These are phyloP conservation scores for Loxodes magnus DNA, from an alignment of 73 alveolate species.

Conservation along the genomic window DNA sequence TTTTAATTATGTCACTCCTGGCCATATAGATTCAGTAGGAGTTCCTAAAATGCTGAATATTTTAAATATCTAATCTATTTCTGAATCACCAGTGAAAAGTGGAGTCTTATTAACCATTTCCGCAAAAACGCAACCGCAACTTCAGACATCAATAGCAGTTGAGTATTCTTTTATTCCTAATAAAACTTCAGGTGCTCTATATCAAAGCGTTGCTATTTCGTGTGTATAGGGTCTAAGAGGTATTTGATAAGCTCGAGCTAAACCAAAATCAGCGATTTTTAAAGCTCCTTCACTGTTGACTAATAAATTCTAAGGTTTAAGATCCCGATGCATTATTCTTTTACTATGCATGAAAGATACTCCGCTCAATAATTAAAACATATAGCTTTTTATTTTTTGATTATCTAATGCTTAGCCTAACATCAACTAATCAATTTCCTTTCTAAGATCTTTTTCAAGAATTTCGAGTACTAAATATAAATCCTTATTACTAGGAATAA, in stretches of 20 bases:
- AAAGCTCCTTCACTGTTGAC: slow-evolving; percentile 63
- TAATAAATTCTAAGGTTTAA: slow-evolving; percentile 80
- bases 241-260: slow-evolving; percentile 89
- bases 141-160: slow-evolving; percentile 41
- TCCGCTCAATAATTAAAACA: slow-evolving; percentile 75
- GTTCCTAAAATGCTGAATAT: slow-evolving; percentile 38
- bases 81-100: slow-evolving; percentile 35
- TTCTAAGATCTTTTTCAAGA: slow-evolving; percentile 69
- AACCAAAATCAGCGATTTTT: slow-evolving; percentile 92
- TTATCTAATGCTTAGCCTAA: slow-evolving; percentile 12
- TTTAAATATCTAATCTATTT: slow-evolving; percentile 17
- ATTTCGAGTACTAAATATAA: slow-evolving; percentile 73
- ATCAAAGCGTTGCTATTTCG: slow-evolving; percentile 37
- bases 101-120: slow-evolving; percentile 28
- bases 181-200: slow-evolving; percentile 46
- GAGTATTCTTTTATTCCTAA: slow-evolving; percentile 30
- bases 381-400: slow-evolving; percentile 27
- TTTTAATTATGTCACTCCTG: slow-evolving; percentile 49
- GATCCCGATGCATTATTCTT: slow-evolving; percentile 90
- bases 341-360: slow-evolving; percentile 70
- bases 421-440: slow-evolving; percentile 36
- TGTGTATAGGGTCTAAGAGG: slow-evolving; percentile 75
- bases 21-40: slow-evolving; percentile 39
- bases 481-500: slow-evolving; percentile 49
- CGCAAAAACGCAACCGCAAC: slow-evolving; percentile 49